Conservation (phyloP, 2,329 filamentous ascomycete genomes). For the Neophaeococcomyces mojaviensis region DNA sequence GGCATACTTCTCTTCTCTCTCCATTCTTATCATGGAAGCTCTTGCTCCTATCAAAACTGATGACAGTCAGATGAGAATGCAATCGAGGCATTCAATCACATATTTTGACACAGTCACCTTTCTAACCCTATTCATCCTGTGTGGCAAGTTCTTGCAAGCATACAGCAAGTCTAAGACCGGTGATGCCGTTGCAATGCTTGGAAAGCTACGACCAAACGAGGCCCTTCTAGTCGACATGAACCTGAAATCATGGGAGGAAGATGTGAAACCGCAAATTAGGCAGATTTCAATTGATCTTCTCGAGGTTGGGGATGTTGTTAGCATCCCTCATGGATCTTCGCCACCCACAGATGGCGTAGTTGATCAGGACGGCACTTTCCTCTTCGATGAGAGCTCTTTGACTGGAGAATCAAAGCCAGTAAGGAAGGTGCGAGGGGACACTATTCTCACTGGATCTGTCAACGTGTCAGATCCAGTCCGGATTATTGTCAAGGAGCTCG, state of each 20-base stretch:
- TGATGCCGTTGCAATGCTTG: constrained; percentile 72
- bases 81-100: constrained; percentile 23
- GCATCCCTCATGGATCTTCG: constrained; percentile 69
- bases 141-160: constrained; percentile 56
- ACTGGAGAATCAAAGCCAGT: constrained; percentile 52
- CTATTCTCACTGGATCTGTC: constrained; percentile 41
- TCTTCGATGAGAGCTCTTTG: constrained; percentile 83
- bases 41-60: constrained; percentile 36
- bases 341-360: constrained; percentile 75
- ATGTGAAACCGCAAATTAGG: constrained; percentile 22
- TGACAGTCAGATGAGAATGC: constrained; percentile 6
- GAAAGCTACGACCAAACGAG: constrained; percentile 68
- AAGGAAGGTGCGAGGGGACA: constrained; percentile 34
- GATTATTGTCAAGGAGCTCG: constrained; percentile 37
- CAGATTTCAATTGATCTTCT: constrained; percentile 60
- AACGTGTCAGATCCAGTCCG: constrained; percentile 40
- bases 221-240: constrained; percentile 55
- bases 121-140: constrained; percentile 76
- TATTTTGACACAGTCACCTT: constrained; percentile 96
- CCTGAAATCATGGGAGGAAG: constrained; percentile 4
- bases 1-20: constrained; percentile 76
- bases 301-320: constrained; percentile 66
- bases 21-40: constrained; percentile 60
- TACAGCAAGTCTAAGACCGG: constrained; percentile 89
- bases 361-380: constrained; percentile 47